Base-by-base conservation (phyloP, 2,329 filamentous ascomycete species). In the Lasiodiplodia theobromae region DNA sequence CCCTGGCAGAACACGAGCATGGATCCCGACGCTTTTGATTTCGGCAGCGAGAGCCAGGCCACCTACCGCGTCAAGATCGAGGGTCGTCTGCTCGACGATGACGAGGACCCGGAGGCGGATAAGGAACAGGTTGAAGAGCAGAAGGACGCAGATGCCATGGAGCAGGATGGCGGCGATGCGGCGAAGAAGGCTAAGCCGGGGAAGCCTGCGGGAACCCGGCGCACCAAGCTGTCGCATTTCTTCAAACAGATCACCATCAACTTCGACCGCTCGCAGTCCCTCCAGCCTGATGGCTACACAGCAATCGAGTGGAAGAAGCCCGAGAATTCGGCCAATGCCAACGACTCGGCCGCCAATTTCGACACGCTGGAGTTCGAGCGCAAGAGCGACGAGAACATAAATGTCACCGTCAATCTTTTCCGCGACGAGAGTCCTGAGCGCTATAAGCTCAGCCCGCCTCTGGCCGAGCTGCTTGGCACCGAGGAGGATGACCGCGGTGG, bases 41-140 rank as follows among this genome's bases (percentile, higher is more conserved):
- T 97, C 75, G 90, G 89, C 66, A 89, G 90, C 65, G 93, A 89
- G 71, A 86, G 87, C 72, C 91, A 94, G 73, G 91, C 93, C 2
- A 92, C 90, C 12, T 99, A 94, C 78, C 89, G 91, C 68, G 93
- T 99, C 73, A 97, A 94, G 82, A 95, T 99, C 71, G 93, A 97
- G 80, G 96, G 93, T 52, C 88, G 91, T 37, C 82, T 98, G 66
- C 85, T 98, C 28, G 92, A 85, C 28, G 80, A 85, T 4, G 81
- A 83, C 38, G 75, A 77, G 11, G 76, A 77, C 4, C 74, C 76
- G 4, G 71, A 72, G 23, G 76, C 77, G 11, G 65, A 66, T 10
- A 71, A 72, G 34, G 73, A 74, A 4, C 73, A 8, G 28, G 49
- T 21, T 7, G 38, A 66, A n/a, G 68, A 67, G 21, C 77, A 78